Conservation (phyloP, 2,329 filamentous ascomycete species). For the Tolypocladium nubicola region DNA sequence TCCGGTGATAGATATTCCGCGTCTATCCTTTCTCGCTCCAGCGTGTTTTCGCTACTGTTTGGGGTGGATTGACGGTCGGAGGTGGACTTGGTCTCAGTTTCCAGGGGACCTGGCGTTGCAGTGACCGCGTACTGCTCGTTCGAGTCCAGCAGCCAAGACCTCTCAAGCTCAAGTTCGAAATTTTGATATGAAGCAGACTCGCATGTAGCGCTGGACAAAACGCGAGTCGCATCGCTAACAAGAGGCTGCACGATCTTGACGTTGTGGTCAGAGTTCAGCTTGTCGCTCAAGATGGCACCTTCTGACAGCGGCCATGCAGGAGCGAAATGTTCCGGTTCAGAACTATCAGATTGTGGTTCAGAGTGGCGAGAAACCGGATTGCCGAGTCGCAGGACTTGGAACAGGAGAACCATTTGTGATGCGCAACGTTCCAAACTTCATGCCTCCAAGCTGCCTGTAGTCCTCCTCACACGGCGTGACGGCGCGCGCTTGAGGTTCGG, state of each 20-base stretch:
- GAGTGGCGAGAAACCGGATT: background rate
- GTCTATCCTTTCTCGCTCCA: background rate
- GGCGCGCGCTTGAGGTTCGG: conserved; percentile 12
- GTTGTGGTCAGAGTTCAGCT: no score
- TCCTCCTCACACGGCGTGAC: conserved; percentile 38
- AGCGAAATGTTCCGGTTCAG: background rate
- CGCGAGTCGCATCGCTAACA: no score
- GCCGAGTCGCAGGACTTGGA: conserved; percentile 21
- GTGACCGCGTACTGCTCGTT: background rate
- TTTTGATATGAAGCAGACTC: background rate
- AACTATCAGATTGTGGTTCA: background rate
- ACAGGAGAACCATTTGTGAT: conserved; percentile 50
- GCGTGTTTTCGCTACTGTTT: no score
- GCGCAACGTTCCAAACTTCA: conserved; percentile 50
- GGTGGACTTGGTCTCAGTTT: background rate
- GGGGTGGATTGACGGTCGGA: background rate
- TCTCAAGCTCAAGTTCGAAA: background rate
- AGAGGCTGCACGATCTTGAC: background rate
- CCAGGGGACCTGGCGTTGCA: no score
- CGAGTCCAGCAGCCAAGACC: background rate
- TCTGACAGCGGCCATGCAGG: background rate
- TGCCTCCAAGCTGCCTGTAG: conserved; percentile 51
- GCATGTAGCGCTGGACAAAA: background rate
- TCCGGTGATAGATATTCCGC: conserved; percentile 18
- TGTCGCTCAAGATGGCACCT: background rate